Percentiles rank a stretch among this genome's conserved stretches.
These are phyloP conservation scores for Entamoeba histolytica DNA, from an alignment of 208 protist genomes.

Conservation along the genomic window DNA sequence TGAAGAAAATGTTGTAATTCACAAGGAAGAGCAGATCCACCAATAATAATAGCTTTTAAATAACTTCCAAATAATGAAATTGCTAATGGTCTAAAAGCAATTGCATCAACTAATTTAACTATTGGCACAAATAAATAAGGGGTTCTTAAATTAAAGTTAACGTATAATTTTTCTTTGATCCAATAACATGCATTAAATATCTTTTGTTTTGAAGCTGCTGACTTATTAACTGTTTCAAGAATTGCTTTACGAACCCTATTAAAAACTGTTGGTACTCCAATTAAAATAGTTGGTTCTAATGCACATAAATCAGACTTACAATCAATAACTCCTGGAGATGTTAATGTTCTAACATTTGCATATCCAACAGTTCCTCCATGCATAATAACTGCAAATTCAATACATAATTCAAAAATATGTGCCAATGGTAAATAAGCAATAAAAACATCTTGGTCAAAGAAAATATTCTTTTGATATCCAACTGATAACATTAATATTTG, in stretches of 20 bases:
- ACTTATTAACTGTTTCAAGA: neutral
- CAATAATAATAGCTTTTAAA: neutral
- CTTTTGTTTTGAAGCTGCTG: neutral
- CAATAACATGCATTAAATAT: neutral
- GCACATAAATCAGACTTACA: neutral
- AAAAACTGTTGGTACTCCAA: neutral
- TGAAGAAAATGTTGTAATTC: neutral
- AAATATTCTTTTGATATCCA: neutral
- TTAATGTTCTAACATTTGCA: neutral
- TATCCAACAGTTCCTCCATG: neutral
- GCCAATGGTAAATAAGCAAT: neutral
- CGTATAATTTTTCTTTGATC: neutral
- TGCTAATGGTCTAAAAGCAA: neutral
- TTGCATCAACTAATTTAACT: neutral
- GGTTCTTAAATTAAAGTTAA: neutral
- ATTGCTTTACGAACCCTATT: neutral
- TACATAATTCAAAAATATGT: neutral
- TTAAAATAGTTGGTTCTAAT: neutral
- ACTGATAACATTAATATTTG: neutral
- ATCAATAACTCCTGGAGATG: neutral
- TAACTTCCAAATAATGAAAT: neutral
- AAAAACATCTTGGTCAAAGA: neutral
- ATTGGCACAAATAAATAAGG: neutral
- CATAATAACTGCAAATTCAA: neutral
- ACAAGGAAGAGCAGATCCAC: conserved; percentile 4